Evolutionary conservation across 2,329 filamentous ascomycete genomes (phyloP).

Genomic region (Colletotrichum ledebouriae): DNA sequence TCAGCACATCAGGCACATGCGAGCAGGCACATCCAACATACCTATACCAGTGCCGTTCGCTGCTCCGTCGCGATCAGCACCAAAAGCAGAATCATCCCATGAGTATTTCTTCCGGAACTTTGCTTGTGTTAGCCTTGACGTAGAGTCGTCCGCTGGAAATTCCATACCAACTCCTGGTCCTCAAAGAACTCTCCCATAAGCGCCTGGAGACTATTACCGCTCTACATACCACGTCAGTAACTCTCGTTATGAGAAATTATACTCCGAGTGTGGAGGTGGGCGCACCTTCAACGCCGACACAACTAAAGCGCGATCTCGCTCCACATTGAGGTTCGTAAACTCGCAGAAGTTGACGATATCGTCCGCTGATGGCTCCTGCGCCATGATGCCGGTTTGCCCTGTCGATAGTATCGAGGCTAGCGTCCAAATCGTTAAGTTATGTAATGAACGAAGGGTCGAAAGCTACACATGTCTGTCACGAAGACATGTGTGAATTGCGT

Average conservation of each 20-base stretch:
- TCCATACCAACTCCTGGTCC: slow-evolving; percentile 49
- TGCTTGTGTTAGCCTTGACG: slow-evolving; percentile 25
- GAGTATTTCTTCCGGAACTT: slow-evolving; percentile 64
- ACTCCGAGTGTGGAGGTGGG: too few species aligned
- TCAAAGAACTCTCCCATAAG: slow-evolving; percentile 69
- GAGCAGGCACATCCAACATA: slow-evolving; percentile 48
- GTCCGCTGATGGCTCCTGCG: slow-evolving; percentile 52
- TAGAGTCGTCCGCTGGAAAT: slow-evolving; percentile 2
- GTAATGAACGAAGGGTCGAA: not conserved
- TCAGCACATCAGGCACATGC: not conserved
- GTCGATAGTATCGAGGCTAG: slow-evolving; percentile 11
- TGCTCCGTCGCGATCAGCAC: slow-evolving; percentile 65
- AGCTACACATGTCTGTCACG: slow-evolving; percentile 19
- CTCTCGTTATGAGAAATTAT: not conserved
- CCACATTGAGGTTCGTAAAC: slow-evolving; percentile 53
- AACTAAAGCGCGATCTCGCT: slow-evolving; percentile 56
- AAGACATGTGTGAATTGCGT: not conserved
- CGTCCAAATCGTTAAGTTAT: slow-evolving; percentile 5
- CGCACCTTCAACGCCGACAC: slow-evolving; percentile 58
- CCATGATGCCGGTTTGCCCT: slow-evolving; percentile 45
- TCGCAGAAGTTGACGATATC: slow-evolving; percentile 58
- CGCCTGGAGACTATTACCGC: slow-evolving; percentile 61
- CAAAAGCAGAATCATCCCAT: slow-evolving; percentile 70
- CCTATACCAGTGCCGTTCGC: slow-evolving; percentile 59
- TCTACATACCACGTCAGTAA: slow-evolving; percentile 47